A percentile compares a stretch with the other conserved stretches of the same genome.
Conservation (phyloP, 768 basidiomycete genomes). For the Termitomyces sp. region DNA sequence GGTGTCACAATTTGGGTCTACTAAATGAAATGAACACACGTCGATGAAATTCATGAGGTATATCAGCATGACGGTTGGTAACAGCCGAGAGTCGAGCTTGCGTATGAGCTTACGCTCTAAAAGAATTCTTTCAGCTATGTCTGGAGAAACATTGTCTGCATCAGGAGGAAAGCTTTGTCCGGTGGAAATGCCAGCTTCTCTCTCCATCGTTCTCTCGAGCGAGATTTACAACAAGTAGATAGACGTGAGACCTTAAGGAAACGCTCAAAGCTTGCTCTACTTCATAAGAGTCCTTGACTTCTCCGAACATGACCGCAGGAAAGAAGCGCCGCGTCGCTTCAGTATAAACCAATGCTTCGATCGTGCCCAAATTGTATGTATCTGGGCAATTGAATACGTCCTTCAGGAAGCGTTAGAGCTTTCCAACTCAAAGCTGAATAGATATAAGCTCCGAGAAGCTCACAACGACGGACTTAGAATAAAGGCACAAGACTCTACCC, state of each 20-base stretch:
- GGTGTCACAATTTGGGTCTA: neutral
- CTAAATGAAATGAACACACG: constrained; percentile 25
- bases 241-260: neutral
- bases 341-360: neutral
- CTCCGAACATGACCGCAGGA: neutral
- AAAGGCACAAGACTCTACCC: neutral
- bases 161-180: neutral
- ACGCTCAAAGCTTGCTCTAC: neutral
- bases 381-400: neutral
- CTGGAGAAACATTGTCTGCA: neutral
- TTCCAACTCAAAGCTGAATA: neutral
- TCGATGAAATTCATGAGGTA: constrained; percentile 68
- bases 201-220: neutral
- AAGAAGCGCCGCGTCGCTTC: neutral
- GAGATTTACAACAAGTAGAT: neutral
- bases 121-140: constrained; percentile 23
- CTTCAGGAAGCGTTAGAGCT: neutral
- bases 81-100: constrained; percentile 47
- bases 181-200: neutral
- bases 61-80: constrained; percentile 53
- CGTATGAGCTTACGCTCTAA: constrained; percentile 41
- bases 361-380: neutral
- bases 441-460: neutral
- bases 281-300: neutral
- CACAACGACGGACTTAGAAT: neutral